A percentile compares a stretch with the other conserved stretches of the same genome.
phyloP scores from a whole-genome alignment of 495 filamentous ascomycete species.

The Stereocaulon alpinum region DNA sequence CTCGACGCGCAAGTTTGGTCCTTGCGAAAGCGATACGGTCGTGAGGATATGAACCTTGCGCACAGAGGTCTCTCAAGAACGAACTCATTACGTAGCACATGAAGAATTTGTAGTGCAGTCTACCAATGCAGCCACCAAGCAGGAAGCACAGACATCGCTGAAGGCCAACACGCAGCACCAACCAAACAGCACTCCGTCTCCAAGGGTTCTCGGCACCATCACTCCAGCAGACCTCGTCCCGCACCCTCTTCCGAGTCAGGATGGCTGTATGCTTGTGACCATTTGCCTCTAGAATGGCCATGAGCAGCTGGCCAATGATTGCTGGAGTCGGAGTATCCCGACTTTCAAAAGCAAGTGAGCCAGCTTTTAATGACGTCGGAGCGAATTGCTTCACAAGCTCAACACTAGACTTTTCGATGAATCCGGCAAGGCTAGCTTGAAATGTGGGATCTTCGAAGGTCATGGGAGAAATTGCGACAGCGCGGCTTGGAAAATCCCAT shows the following conservation, averaged over 20 bases:
- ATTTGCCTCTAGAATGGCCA: conserved; percentile 44
- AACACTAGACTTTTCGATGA: conserved; percentile 48
- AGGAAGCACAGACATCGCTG: conserved; percentile 37
- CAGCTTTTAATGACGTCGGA: conserved; percentile 41
- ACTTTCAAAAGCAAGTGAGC: conserved; percentile 34
- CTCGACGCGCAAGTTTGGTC: conserved; percentile 48
- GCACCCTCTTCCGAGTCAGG: conserved; percentile 43
- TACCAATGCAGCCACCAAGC: conserved; percentile 37
- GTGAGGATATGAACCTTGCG: conserved; percentile 17
- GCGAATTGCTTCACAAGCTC: conserved; percentile 45
- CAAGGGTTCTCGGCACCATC: conserved; percentile 39
- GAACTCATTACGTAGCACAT: conserved; percentile 35
- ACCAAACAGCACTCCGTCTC: conserved; percentile 47
- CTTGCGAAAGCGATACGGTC: conserved; percentile 33
- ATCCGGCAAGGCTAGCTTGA: conserved; percentile 37
- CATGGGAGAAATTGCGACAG: conserved; percentile 29
- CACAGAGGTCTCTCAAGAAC: conserved; percentile 31
- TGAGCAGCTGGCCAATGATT: conserved; percentile 44
- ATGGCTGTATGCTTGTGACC: conserved; percentile 30
- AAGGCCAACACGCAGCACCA: conserved; percentile 46
- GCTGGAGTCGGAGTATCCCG: conserved; percentile 46
- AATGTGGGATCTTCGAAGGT: conserved; percentile 37
- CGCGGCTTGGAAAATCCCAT: conserved; percentile 39
- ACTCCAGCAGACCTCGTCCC: conserved; percentile 44
- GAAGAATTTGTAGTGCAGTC: conserved; percentile 49